phyloP scores from a whole-genome alignment of 108 stramenopile genomes.

The Cyclotella distinguenda region DNA sequence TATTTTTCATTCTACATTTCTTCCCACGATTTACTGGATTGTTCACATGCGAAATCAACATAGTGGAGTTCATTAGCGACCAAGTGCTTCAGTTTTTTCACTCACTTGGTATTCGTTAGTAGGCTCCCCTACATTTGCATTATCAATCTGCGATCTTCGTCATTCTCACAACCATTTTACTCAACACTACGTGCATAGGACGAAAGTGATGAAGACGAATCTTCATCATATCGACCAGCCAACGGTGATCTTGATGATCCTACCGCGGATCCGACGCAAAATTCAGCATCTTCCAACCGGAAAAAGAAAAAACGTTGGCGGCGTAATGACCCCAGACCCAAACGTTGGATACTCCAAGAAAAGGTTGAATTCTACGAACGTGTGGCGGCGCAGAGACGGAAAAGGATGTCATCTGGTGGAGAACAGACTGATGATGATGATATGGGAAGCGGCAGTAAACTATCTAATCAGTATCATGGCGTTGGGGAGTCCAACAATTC shows the following conservation, averaged over 20 bases:
- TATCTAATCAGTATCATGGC: constrained; percentile 72
- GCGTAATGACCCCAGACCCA: constrained; percentile 55
- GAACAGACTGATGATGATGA: background rate
- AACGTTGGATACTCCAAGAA: constrained; percentile 83
- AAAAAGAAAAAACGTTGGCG: constrained; percentile 71
- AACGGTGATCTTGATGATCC: constrained; percentile 9
- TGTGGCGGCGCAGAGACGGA: constrained; percentile 57
- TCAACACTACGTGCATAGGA: constrained; percentile 39
- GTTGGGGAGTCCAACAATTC: constrained; percentile 72
- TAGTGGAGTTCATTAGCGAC: constrained; percentile 20
- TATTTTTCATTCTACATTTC: constrained; percentile 7
- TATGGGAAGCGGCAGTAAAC: constrained; percentile 15
- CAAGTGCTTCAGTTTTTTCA: constrained; percentile 3
- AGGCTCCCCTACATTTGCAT: constrained; percentile 25
- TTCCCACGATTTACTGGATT: constrained; percentile 22
- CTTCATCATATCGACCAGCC: constrained; percentile 24
- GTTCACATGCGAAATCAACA: constrained; percentile 38
- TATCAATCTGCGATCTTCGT: background rate
- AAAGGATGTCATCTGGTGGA: constrained; percentile 6
- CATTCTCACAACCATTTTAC: background rate
- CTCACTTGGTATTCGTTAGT: constrained; percentile 27
- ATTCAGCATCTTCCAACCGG: background rate
- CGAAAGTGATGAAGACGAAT: constrained; percentile 55
- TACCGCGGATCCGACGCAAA: constrained; percentile 3
- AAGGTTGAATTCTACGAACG: constrained; percentile 73